phyloP scores from a whole-genome alignment of 768 basidiomycete genomes.

The Mycena amicta region DNA sequence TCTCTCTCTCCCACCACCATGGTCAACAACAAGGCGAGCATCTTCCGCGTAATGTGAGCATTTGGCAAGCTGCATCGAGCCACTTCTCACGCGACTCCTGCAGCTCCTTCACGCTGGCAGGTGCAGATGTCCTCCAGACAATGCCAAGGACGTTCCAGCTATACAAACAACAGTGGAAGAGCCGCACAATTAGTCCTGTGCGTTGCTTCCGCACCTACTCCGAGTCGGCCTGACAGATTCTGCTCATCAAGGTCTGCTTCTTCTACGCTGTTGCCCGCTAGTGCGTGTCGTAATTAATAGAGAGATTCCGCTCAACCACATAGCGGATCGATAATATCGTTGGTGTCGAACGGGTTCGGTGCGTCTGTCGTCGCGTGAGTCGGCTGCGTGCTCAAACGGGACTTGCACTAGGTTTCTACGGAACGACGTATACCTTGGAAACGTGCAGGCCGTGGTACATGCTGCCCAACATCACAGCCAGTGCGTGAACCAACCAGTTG shows the following conservation, averaged over 20 bases:
- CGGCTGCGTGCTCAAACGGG: no score
- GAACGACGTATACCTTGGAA: conserved; percentile 4
- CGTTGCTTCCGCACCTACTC: neutral
- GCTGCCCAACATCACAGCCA: conserved; percentile 22
- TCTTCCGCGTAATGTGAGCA: conserved; percentile 11
- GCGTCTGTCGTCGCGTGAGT: no score
- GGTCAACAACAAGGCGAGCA: conserved; percentile 4
- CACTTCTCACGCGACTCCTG: neutral
- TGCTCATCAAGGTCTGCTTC: conserved; percentile 7
- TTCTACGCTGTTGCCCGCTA: conserved; percentile 19
- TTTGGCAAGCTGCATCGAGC: neutral
- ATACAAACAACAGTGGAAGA: conserved; percentile 16
- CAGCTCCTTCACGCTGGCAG: conserved; percentile 17
- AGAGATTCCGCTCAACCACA: no score
- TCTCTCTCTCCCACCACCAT: neutral
- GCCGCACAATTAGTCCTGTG: conserved; percentile 4
- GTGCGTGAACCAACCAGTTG: conserved; percentile 3
- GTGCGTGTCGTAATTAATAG: conserved; percentile 2
- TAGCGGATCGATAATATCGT: no score
- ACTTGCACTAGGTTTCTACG: conserved; percentile 10
- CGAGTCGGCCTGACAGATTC: neutral
- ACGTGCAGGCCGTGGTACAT: conserved; percentile 19
- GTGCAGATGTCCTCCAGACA: conserved; percentile 18
- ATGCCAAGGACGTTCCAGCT: conserved; percentile 7
- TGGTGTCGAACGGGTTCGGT: no score